These are phyloP conservation scores for Achaetomium macrosporum DNA, from an alignment of 2,329 filamentous ascomycete species.

Conservation along the genomic window DNA sequence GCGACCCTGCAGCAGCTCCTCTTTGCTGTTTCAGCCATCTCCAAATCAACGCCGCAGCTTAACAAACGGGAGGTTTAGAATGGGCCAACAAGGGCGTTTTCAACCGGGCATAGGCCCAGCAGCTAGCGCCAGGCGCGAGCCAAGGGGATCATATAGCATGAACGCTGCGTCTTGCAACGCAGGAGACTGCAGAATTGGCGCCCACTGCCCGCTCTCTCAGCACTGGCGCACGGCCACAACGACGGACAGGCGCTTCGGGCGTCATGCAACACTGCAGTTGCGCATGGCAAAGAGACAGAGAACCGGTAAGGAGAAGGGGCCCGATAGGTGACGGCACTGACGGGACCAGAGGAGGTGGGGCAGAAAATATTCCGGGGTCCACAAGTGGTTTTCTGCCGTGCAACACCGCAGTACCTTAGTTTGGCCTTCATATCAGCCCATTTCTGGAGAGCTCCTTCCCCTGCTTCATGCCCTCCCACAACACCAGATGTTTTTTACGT, in stretches of 20 bases:
- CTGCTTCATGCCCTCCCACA: conserved; percentile 2
- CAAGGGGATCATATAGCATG: conserved; percentile 21
- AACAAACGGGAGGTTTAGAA: no score
- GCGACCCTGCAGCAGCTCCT: no score
- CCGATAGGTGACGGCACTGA: conserved; percentile 9
- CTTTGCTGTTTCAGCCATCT: no score
- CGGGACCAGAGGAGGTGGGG: conserved; percentile 1
- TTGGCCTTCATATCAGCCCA: conserved; percentile 24
- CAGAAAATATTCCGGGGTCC: conserved; percentile 15
- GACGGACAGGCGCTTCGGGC: conserved; percentile 18
- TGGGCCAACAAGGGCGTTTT: no score
- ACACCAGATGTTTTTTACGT: background rate
- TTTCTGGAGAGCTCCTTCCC: conserved; percentile 4
- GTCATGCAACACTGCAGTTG: conserved; percentile 17
- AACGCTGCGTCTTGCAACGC: conserved; percentile 11
- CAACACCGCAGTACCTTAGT: conserved; percentile 13
- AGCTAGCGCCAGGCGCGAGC: conserved; percentile 14
- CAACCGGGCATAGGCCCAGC: background rate
- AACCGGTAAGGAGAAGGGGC: background rate
- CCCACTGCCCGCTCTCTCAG: no score
- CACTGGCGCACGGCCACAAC: background rate
- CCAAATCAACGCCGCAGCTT: no score
- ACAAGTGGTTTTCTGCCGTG: conserved; percentile 10
- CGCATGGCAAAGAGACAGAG: background rate
- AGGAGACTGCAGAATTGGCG: background rate